Conservation (phyloP, 1,284 basidiomycete genomes). For the Leccinum griseonigrum region DNA sequence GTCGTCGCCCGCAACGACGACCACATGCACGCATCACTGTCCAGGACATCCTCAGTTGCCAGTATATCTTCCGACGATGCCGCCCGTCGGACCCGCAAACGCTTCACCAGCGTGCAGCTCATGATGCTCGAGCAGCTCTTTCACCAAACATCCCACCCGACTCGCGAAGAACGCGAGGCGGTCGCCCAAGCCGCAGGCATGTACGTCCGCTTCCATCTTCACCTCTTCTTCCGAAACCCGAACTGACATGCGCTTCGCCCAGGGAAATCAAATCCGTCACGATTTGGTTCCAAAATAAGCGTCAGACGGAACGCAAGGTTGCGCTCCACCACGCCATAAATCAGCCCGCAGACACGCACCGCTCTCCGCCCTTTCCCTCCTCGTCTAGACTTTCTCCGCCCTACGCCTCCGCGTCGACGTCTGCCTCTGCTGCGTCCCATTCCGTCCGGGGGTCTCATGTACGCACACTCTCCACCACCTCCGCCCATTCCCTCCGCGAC, state of each 20-base stretch:
- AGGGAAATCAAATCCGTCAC: slow-evolving; percentile 78
- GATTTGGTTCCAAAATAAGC: slow-evolving; percentile 82
- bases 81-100: slow-evolving; percentile 57
- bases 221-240: not conserved
- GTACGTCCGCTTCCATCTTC: slow-evolving; percentile 40
- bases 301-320: slow-evolving; percentile 68
- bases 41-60: slow-evolving; percentile 46
- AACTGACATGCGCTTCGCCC: slow-evolving; percentile 10
- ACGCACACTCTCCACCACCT: slow-evolving; percentile 1
- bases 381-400: not conserved
- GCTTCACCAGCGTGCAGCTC: slow-evolving; percentile 66
- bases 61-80: slow-evolving; percentile 43
- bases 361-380: slow-evolving; percentile 13
- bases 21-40: slow-evolving; percentile 32
- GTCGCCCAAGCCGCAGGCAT: slow-evolving; percentile 59
- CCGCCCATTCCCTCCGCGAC: slow-evolving; percentile 9
- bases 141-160: slow-evolving; percentile 66
- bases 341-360: slow-evolving; percentile 16
- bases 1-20: slow-evolving; percentile 3
- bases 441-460: not conserved
- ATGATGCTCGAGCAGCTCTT: slow-evolving; percentile 71
- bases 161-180: slow-evolving; percentile 65
- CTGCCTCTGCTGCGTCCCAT: not conserved
- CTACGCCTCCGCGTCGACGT: not conserved
- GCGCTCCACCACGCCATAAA: slow-evolving; percentile 44